These are phyloP conservation scores for Mortierella sp. DNA, from an alignment of 371 early-diverging fungal species.

Conservation along the genomic window DNA sequence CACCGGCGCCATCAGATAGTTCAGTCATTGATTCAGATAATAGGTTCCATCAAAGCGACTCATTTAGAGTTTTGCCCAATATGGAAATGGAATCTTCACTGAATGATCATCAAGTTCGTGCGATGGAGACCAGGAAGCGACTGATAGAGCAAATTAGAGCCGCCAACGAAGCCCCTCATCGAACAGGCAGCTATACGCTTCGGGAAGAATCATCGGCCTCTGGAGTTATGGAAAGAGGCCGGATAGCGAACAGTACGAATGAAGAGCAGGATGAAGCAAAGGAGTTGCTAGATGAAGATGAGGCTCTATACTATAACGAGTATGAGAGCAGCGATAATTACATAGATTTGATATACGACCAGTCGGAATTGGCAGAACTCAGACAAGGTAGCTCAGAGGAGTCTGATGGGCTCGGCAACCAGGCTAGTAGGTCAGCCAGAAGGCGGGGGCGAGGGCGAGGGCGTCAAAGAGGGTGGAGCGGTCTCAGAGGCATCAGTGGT, in stretches of 20 bases:
- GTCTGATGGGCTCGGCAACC: background rate
- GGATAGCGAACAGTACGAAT: background rate
- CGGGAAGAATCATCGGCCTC: background rate
- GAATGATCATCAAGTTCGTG: background rate
- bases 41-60: background rate
- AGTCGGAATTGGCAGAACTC: background rate
- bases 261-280: too few relatives aligned
- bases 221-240: background rate
- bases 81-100: background rate
- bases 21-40: background rate
- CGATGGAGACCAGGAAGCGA: background rate
- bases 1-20: conserved; percentile 1
- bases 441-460: background rate
- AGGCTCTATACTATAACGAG: background rate
- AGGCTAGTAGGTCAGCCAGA: background rate
- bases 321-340: background rate
- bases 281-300: background rate
- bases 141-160: background rate
- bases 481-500: conserved; percentile 3
- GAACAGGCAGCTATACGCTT: background rate
- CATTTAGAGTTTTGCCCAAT: background rate
- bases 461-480: background rate
- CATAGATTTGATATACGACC: background rate
- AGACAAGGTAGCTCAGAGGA: background rate
- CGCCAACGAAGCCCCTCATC: background rate